Evolutionary conservation across 1,284 basidiomycete genomes (phyloP), one percentile per base, ranked within the genome.

Genomic region (Microbotryum saponariae): DNA sequence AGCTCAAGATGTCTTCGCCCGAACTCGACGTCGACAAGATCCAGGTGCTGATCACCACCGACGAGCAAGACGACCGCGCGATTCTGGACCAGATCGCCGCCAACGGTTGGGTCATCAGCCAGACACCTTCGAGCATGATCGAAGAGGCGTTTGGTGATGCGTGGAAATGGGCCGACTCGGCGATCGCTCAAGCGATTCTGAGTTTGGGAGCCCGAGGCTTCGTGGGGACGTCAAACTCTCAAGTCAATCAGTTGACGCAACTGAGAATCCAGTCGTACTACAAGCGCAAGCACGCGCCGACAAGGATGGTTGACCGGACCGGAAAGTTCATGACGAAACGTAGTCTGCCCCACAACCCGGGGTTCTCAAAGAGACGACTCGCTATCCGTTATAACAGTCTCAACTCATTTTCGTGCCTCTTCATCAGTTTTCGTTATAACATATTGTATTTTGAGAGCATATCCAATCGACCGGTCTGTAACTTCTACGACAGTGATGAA

Each of bases 1-100:
- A 42, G 4, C 81, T 83, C 66, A 77, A 78, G 6, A 81, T 83
- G 63, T 74, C 86, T 31, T 70, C 59, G 3, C 27, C 48, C 20
- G 62, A 51, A 1, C 52, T 61, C 1, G 37, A 42, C 37, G 37
- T 42, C 16, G 37, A 42, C 81, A 81, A 65, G 82, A 82, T 80
- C 12, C 78, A 82, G 67, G 83, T 88, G 48, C 78, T 88, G 62
- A 80, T 88, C 77, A 87, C 85, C 16, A 86, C 83, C 65, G 86
- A 88, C 71, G 86, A 88, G 74, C 71, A 74, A 18, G 60, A 64
- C 57, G 80, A 87, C 70, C 72, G 77, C 2, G 10, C 77, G 16
- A 88, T 85, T 85, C 87, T 86, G 84, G 76, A 79, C 37, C 80
- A 79, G 44, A 82, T 87, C 10, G 75, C 75, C 31, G 73, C 77